Evolutionary conservation across 805 yeast genomes (phyloP).

Genomic region (baker's yeast (Saccharomyces cerevisiae)): DNA sequence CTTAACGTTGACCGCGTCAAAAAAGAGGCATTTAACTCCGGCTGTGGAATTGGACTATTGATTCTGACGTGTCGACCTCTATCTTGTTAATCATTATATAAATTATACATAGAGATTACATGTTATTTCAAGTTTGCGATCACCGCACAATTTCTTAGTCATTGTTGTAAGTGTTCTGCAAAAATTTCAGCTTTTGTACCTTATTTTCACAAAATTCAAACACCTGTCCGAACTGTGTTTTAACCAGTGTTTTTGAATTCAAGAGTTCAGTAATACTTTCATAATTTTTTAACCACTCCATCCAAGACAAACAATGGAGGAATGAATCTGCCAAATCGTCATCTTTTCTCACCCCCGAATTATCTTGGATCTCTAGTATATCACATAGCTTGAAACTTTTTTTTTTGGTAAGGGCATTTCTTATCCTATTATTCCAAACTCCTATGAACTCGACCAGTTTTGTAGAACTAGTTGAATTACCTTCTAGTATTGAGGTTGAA

Average conservation of each 20-base stretch:
- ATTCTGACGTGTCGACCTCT: not conserved
- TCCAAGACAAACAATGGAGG: constrained; percentile 50
- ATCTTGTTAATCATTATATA: too few species aligned
- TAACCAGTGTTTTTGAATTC: not conserved
- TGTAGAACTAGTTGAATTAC: not conserved
- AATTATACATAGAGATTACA: not conserved
- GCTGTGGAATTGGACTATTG: constrained; percentile 31
- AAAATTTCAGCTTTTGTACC: not conserved
- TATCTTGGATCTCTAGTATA: not conserved
- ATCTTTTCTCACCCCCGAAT: constrained; percentile 35
- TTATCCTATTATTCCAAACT: not conserved
- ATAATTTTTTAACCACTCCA: constrained; percentile 32
- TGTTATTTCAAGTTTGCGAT: not conserved
- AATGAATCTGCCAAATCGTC: constrained; percentile 63
- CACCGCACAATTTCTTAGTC: not conserved
- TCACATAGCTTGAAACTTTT: not conserved
- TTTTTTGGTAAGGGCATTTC: not conserved
- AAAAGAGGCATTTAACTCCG: constrained; percentile 22
- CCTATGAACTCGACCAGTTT: not conserved
- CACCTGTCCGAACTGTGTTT: constrained; percentile 3
- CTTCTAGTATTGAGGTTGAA: not conserved
- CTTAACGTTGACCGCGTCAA: constrained; percentile 11
- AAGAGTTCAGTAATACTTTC: constrained; percentile 12
- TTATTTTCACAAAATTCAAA: constrained; percentile 10
- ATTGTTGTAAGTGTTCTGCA: not conserved